Base-by-base conservation (phyloP, 805 yeast genomes). In the Saccharomycopsis sp. region DNA sequence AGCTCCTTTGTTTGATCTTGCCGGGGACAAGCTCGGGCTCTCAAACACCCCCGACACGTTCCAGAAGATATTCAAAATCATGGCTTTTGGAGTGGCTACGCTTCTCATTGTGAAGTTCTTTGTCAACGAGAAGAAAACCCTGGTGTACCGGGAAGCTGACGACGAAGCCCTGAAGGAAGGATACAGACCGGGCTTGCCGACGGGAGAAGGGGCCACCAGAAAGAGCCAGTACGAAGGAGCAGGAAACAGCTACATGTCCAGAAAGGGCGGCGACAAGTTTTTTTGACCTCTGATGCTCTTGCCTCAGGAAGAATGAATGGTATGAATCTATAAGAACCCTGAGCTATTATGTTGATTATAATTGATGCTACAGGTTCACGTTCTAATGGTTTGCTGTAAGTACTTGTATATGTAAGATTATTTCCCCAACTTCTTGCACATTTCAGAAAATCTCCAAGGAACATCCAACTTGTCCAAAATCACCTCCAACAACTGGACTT, bases 161-260 rank as follows among this genome's bases (percentile, higher is more conserved):
- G 39, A 5, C 27, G 42, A 15, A 38, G 26, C 4, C 47, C 23
- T 5, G 55, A 50, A 8, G 58, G 32, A 22, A 15, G 16, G 9
- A 9, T 57, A 63, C 9, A 67, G 68, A 48, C 82, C 81, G 1
- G 83, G 83, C 1, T 68, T 74, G 39, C 80, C 80, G 8, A 60
- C 56, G 34, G 55, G 60, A 12, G 62, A 61, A 1, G 54, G 57
- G 4, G 53, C 52, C 18, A 52, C 59, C 33, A 61, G 87, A 46
- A 75, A 75, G 48, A 73, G 80, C 39, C 75, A 71, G 51, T 82
- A 69, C 53, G 83, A 78, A 50, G 89, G 87, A 4, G 67, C 80
- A 1, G 84, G 85, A 1, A 62, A 63, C 41, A 71, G 83, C 36
- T 77, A 77, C 42, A 15, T 21, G 27, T 63, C 75, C n/a, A 65